These are phyloP conservation scores for Candida nanaspora DNA, from an alignment of 805 yeast species.

Conservation along the genomic window DNA sequence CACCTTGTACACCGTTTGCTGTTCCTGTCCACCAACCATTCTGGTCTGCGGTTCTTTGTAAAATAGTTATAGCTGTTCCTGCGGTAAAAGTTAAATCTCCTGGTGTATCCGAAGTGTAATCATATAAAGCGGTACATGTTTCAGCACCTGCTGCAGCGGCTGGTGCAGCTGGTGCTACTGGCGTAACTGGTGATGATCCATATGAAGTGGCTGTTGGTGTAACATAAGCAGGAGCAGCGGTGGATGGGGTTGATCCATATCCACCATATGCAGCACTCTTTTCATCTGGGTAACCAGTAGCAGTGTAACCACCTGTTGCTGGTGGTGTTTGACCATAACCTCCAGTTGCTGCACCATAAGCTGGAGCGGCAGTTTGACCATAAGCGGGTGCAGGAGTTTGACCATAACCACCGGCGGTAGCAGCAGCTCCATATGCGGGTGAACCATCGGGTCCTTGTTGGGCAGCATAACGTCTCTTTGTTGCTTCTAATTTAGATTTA, in stretches of 20 bases:
- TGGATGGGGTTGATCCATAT: conserved; percentile 15
- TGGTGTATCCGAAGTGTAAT: conserved; percentile 85
- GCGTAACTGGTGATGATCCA: conserved; percentile 17
- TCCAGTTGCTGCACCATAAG: conserved; percentile 27
- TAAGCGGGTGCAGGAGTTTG: conserved; percentile 19
- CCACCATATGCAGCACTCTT: conserved; percentile 15
- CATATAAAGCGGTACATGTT: conserved; percentile 85
- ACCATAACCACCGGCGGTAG: conserved; percentile 16
- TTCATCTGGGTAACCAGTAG: conserved; percentile 18
- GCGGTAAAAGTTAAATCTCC: conserved; percentile 88
- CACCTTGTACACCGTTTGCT: conserved; percentile 78
- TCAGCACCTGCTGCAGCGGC: conserved; percentile 36
- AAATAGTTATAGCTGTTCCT: conserved; percentile 78
- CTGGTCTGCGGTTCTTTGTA: conserved; percentile 73
- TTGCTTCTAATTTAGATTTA: conserved; percentile 73
- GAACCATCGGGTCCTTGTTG: conserved; percentile 32
- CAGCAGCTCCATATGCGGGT: conserved; percentile 15
- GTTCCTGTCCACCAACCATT: conserved; percentile 99
- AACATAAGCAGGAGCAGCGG: conserved; percentile 18
- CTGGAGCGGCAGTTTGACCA: conserved; percentile 18
- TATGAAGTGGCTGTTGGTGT: conserved; percentile 14
- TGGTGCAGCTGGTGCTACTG: conserved; percentile 27
- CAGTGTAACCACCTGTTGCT: conserved; percentile 10
- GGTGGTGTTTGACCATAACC: conserved; percentile 20
- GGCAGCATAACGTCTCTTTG: conserved; percentile 64